Base-by-base conservation (phyloP, 164 flowering plant species). In the Vitis rupestris region DNA sequence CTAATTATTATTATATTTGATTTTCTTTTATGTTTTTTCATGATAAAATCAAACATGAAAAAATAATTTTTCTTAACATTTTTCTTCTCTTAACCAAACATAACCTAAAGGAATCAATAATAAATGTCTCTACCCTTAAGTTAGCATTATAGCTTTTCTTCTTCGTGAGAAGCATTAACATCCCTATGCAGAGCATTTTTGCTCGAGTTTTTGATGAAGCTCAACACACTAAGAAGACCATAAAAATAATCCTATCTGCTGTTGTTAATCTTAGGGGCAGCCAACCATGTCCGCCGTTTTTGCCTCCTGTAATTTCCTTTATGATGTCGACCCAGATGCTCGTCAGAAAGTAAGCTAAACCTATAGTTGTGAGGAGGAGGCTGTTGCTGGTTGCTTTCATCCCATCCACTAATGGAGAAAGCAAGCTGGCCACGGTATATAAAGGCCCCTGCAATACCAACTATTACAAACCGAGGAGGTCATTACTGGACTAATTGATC, bases 341-440 rank as follows among this genome's bases (percentile, higher is more conserved):
- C 57, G 82, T 81, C 9, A 76, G 48, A 55, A 81, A 81, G 29
- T 68, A 81, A 59, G 80, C 84, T 8, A 81, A 54, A 2, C 82
- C 65, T 4, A 70, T 74, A 2, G 82, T 78, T 11, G 75, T 73
- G 11, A 78, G 55, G 31, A 78, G 76, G 47, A 81, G 63, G 63
- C 84, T 82, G 1, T 75, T 72, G 67, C 81, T 72, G 70, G 77
- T 77, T 1, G 79, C 68, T 59, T 80, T 80, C 83, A 80, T 80
- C 56, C 81, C 83, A 80, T 80, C 56, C 81, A 13, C 69, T 68
- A 9, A 81, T 65, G 76, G 78, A 76, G 71, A 78, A 81, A 57
- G 78, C 82, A 1, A 81, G 76, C 30, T 78, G 80, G 3, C 80
- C 80, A 3, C 68, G 68, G 64, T 81, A 81, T 1, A 72, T 76